Percentiles rank a stretch among this genome's conserved stretches.
phyloP scores from a whole-genome alignment of 2,329 filamentous ascomycete genomes.

The Diaporthe vaccinii region DNA sequence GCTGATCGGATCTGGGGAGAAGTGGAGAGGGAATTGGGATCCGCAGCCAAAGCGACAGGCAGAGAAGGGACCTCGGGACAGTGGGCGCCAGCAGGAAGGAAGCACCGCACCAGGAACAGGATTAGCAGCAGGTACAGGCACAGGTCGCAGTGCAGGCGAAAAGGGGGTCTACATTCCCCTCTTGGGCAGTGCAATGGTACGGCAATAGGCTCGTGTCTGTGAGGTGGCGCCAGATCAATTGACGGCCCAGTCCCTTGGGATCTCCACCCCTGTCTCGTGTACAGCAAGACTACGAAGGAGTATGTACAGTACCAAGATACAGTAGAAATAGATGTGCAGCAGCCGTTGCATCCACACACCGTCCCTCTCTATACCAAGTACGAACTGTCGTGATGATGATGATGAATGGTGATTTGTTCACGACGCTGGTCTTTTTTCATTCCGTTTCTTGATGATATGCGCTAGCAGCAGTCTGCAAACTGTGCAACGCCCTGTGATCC shows the following conservation, averaged over 20 bases:
- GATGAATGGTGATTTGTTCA: background rate
- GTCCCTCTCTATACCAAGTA: background rate
- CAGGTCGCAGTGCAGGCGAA: slow-evolving; percentile 2
- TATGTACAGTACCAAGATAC: background rate
- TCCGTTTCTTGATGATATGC: background rate
- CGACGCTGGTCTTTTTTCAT: background rate
- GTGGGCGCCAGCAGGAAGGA: slow-evolving; percentile 8
- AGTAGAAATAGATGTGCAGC: background rate
- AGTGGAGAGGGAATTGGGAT: slow-evolving; percentile 35
- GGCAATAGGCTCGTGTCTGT: slow-evolving; percentile 14
- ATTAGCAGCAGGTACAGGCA: slow-evolving; percentile 20
- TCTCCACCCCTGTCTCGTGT: slow-evolving; percentile 29
- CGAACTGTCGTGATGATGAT: background rate
- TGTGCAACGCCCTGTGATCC: no score
- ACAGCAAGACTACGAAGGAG: background rate
- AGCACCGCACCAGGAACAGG: slow-evolving; percentile 28
- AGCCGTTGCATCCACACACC: background rate
- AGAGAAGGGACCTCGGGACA: slow-evolving; percentile 1
- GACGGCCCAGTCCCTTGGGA: slow-evolving; percentile 28
- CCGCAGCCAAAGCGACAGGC: slow-evolving; percentile 10
- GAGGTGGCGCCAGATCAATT: slow-evolving; percentile 23
- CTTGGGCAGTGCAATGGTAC: background rate
- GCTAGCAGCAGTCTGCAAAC: background rate
- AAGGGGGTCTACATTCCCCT: slow-evolving; percentile 20
- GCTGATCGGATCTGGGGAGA: slow-evolving; percentile 19